Evolutionary conservation across 139 green algal genomes (phyloP).

Genomic region (Ettlia oleoabundans): DNA sequence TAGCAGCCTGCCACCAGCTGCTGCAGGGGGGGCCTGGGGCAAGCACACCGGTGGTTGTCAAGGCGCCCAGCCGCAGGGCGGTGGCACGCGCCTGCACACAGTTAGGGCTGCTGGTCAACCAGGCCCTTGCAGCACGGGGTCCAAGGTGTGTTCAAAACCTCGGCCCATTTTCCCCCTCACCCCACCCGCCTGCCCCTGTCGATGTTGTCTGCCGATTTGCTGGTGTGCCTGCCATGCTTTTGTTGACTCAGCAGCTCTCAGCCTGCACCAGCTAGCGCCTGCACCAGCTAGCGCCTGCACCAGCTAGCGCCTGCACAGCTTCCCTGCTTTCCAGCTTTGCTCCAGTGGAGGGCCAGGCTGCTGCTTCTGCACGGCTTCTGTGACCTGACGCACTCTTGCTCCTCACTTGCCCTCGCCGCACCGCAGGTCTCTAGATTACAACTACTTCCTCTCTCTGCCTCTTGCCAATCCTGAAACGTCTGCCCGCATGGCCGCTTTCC

Average conservation of each 20-base stretch:
- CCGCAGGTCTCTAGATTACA: constrained; percentile 25
- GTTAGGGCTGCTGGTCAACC: neutral
- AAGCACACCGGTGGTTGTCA: neutral
- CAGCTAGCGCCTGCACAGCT: too few species aligned
- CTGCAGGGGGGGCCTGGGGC: too few species aligned
- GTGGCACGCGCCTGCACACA: constrained; percentile 25
- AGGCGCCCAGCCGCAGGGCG: neutral
- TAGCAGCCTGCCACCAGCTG: too few species aligned
- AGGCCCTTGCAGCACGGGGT: neutral
- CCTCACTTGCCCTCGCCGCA: neutral
- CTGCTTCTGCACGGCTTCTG: neutral
- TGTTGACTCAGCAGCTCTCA: too few species aligned
- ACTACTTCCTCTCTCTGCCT: constrained; percentile 23
- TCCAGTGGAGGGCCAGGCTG: too few species aligned
- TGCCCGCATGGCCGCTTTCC: neutral
- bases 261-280: too few species aligned
- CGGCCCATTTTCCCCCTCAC: too few species aligned
- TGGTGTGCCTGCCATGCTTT: neutral
- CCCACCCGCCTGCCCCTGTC: too few species aligned
- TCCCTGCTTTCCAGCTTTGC: neutral
- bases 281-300: too few species aligned
- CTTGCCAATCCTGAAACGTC: neutral
- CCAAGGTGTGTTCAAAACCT: too few species aligned
- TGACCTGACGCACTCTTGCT: neutral
- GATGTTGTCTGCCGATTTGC: neutral